Evolutionary conservation across 805 yeast genomes (phyloP), one percentile per base, ranked within the genome.

Genomic region (Starmerella powellii): DNA sequence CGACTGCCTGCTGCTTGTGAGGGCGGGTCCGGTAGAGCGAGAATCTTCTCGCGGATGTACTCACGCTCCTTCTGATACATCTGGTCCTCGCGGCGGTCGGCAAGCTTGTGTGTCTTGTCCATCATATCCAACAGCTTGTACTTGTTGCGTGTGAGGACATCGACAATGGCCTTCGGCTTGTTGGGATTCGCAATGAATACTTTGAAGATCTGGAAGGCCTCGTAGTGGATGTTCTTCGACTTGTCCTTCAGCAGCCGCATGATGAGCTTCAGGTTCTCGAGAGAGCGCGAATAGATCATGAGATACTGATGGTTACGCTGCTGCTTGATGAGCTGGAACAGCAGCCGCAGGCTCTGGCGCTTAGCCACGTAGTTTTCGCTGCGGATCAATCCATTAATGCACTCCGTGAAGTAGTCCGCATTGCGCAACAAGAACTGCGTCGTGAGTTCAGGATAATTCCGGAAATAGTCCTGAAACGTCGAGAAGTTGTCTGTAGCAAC

Each of bases 121-220:
- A 88, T 70, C 56, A 83, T 85, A 26, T 68, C 67, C 30, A 87
- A 60, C 48, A 88, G 70, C 55, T 81, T 83, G 31, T 75, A 80
- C 55, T 85, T 76, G 61, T 91, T 91, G 57, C 87, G 86, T 35
- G 78, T 73, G 50, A 91, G 66, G 17, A 88, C 81, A 60, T 88
- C 95, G 41, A 72, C 63, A 2, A 91, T 76, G 6, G 79, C 75
- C 58, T 79, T 85, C 2, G 85, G 70, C 59, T 87, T 87, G 49
- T 80, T 77, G 4, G 98, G 98, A 61, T 91, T 91, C 4, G 95
- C 97, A n/a, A 86, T 86, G 62, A 91, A 85, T 31, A 87, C 81
- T 63, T 88, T 91, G 66, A 91, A 88, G 30, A 88, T 80, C 51
- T 91, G 87, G 57, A 91, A 91, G 3, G 94, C 86, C 60, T 91